Conservation (phyloP, 768 basidiomycete species). For the Agaricus bisporus region DNA sequence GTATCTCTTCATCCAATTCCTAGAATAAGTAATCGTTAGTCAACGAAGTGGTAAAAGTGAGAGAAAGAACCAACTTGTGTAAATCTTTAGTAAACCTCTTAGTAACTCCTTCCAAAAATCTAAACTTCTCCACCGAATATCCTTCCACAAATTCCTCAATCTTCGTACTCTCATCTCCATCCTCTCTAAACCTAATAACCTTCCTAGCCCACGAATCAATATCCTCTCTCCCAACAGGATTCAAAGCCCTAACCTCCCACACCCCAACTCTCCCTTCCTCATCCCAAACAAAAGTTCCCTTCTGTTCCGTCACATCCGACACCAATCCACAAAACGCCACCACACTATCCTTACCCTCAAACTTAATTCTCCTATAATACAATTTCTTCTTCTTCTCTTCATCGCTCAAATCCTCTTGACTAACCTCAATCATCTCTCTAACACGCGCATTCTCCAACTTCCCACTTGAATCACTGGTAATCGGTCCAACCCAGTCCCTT, state of each 20-base stretch:
- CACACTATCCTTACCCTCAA: not conserved
- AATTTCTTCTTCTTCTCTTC: not conserved
- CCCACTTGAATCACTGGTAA: too few species aligned
- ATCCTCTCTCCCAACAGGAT: not conserved
- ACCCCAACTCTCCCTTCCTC: not conserved
- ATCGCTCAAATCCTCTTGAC: not conserved
- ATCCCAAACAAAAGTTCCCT: slow-evolving; percentile 4
- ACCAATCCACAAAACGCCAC: slow-evolving; percentile 2
- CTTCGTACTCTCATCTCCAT: not conserved
- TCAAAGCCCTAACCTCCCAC: slow-evolving; percentile 1
- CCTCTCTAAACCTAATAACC: not conserved
- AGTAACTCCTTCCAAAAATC: not conserved
- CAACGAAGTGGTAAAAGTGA: too few species aligned
- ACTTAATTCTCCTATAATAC: not conserved
- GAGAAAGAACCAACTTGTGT: not conserved
- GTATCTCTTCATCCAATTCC: slow-evolving; percentile 5
- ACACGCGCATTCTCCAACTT: not conserved
- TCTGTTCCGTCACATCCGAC: not conserved
- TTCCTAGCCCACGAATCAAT: slow-evolving; percentile 5
- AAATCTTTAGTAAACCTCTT: slow-evolving; percentile 4
- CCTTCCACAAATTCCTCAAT: slow-evolving; percentile 5
- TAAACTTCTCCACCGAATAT: not conserved
- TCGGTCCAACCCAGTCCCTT: not conserved
- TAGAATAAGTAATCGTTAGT: not conserved
- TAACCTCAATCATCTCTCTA: not conserved